These are phyloP conservation scores for Fusarium sp. DNA, from an alignment of 2,329 filamentous ascomycete species.

Conservation along the genomic window DNA sequence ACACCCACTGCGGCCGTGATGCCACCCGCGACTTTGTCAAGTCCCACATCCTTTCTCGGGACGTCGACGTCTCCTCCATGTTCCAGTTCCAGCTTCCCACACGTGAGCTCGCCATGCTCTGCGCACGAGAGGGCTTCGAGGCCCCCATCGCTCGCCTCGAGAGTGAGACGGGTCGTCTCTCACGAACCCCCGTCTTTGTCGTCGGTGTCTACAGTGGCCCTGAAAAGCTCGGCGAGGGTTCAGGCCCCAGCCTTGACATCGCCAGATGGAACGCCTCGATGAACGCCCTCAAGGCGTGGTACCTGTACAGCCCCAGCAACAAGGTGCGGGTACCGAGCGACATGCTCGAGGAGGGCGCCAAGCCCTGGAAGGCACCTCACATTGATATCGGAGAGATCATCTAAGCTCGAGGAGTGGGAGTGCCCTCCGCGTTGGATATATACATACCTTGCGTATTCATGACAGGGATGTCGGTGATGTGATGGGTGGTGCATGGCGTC, in stretches of 20 bases:
- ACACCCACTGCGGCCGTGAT: constrained; percentile 84
- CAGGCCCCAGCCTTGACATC: constrained; percentile 80
- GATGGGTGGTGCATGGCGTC: constrained; percentile 32
- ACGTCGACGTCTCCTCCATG: constrained; percentile 79
- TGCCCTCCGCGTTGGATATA: constrained; percentile 25
- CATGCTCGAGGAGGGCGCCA: constrained; percentile 70
- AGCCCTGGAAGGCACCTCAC: constrained; percentile 74
- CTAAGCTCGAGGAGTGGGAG: constrained; percentile 46
- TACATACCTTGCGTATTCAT: constrained; percentile 32
- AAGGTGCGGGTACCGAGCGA: constrained; percentile 76
- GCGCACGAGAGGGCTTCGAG: constrained; percentile 90
- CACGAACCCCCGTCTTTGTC: constrained; percentile 88
- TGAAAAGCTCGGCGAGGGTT: constrained; percentile 94
- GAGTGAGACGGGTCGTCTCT: constrained; percentile 88
- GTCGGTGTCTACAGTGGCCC: constrained; percentile 93
- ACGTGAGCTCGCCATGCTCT: constrained; percentile 84
- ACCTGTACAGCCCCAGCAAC: constrained; percentile 86
- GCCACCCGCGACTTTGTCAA: constrained; percentile 86
- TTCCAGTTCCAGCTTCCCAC: constrained; percentile 90
- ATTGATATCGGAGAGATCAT: constrained; percentile 80
- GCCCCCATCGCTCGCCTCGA: constrained; percentile 86
- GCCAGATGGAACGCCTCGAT: constrained; percentile 85
- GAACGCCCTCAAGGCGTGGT: constrained; percentile 92
- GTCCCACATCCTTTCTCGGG: constrained; percentile 84
- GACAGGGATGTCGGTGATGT: constrained; percentile 24